Evolutionary conservation across 2,329 filamentous ascomycete genomes (phyloP).

Genomic region (Ophiostoma triangulosporum): DNA sequence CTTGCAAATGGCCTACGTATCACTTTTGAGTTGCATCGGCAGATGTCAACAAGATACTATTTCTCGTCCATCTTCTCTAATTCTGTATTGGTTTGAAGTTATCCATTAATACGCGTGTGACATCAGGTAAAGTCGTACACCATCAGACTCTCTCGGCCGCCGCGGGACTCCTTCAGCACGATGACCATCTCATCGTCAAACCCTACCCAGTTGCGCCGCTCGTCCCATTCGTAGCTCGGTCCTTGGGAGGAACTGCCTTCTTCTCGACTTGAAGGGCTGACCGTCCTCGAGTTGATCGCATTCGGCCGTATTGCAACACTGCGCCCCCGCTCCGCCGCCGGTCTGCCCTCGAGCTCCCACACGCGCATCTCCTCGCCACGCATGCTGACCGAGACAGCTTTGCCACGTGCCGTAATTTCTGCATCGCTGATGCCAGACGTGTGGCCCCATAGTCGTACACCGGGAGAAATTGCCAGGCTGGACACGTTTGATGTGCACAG

Average conservation of each 20-base stretch:
- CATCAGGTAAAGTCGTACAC: conserved; percentile 76
- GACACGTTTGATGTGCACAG: conserved; percentile 61
- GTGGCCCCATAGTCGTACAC: conserved; percentile 76
- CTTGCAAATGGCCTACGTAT: background rate
- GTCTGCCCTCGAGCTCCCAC: conserved; percentile 69
- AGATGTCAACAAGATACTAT: background rate
- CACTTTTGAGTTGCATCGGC: background rate
- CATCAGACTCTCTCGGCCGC: conserved; percentile 59
- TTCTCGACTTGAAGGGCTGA: background rate
- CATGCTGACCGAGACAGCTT: conserved; percentile 77
- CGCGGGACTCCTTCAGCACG: conserved; percentile 56
- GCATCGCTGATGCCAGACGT: conserved; percentile 80
- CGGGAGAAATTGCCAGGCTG: conserved; percentile 54
- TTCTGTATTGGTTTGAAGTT: background rate
- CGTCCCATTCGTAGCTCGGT: conserved; percentile 25
- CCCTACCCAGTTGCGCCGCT: conserved; percentile 54
- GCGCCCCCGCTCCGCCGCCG: conserved; percentile 21
- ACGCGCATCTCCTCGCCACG: conserved; percentile 69
- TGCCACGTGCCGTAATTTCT: conserved; percentile 71
- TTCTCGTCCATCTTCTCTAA: background rate
- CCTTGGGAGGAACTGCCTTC: conserved; percentile 9
- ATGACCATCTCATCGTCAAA: conserved; percentile 92
- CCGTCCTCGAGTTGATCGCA: background rate
- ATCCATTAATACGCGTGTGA: too few relatives aligned
- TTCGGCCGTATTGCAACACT: conserved; percentile 37